Conservation (phyloP, 805 yeast species). For the Debaryomyces maramus region DNA sequence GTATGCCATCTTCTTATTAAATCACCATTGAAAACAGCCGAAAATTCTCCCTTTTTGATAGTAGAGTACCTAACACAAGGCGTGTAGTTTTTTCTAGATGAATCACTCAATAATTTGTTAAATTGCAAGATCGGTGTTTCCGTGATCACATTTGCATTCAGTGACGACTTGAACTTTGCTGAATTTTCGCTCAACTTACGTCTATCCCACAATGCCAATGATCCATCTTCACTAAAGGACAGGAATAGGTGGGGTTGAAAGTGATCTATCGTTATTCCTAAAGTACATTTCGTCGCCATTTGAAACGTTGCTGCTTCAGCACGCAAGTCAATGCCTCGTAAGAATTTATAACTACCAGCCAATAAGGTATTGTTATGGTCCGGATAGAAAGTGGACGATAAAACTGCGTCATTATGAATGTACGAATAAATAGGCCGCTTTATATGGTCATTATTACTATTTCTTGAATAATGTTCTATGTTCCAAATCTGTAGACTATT, state of each 20-base stretch:
- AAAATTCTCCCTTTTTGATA: slow-evolving; percentile 65
- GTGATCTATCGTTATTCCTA: slow-evolving; percentile 69
- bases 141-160: slow-evolving; percentile 21
- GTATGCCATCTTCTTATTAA: slow-evolving; percentile 78
- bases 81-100: slow-evolving; percentile 56
- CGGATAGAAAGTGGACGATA: slow-evolving; percentile 67
- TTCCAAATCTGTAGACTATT: slow-evolving; percentile 81
- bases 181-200: slow-evolving; percentile 49
- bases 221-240: slow-evolving; percentile 80
- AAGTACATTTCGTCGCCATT: slow-evolving; percentile 70
- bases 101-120: slow-evolving; percentile 60
- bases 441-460: slow-evolving; percentile 48
- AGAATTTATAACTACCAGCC: slow-evolving; percentile 73
- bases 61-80: slow-evolving; percentile 73
- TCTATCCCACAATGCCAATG: slow-evolving; percentile 80
- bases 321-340: slow-evolving; percentile 78
- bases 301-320: slow-evolving; percentile 65
- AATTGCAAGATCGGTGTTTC: slow-evolving; percentile 63
- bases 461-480: slow-evolving; percentile 55
- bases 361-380: slow-evolving; percentile 54
- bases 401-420: slow-evolving; percentile 72
- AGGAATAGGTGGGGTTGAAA: slow-evolving; percentile 66
- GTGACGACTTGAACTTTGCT: slow-evolving; percentile 12
- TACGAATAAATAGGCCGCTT: slow-evolving; percentile 56
- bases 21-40: slow-evolving; percentile 78